Evolutionary conservation across 768 basidiomycete species (phyloP), one percentile per base, ranked within the genome.

Genomic region (Rhizopogon vesiculosus): DNA sequence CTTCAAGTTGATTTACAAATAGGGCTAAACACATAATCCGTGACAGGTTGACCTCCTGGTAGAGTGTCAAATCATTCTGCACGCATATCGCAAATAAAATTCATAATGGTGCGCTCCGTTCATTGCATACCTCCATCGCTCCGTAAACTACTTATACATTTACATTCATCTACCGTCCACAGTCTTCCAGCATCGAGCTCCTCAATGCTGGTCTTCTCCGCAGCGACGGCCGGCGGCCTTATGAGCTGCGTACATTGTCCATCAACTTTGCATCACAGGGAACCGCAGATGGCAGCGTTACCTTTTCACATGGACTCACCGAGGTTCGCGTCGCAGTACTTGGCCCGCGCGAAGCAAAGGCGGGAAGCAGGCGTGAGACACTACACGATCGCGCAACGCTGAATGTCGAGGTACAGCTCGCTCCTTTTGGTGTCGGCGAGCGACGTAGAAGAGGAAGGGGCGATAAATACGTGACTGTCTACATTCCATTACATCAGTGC

Each of bases 201-300:
- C 79, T 93, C 56, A 92, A 91, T 67, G 85, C 89, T 46, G 90
- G 86, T 41, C 89, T 87, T 44, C 91, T 90, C 64, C 90, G 96
- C 58, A 93, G 93, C 28, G 96, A 98, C 70, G 91, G 91, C 44
- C 82, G 95, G 45, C 79, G 88, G n/a, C 94, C 95, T 56, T 91
- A 87, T 71, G 96, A 98, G 68, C 77, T 98, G 33, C 86, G 96
- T 49, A 84, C 86, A 57, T 80, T 95, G 57, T 74, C 77, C 46
- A 89, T 97, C 70, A 83, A 89, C 65, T 83, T 97, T 46, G 78
- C 85, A 4, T 80, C 85, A 42, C 83, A 86, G 62, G 85, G 85
- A 45, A 75, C 78, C 40, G 89, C 94, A 40, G 94, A 98, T 62
- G 96, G 95, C 38, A 88, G 88, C 22, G 90, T 92, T 1, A 76